Conservation (phyloP, 352 stramenopile genomes). For the Globisporangium nodosum region DNA sequence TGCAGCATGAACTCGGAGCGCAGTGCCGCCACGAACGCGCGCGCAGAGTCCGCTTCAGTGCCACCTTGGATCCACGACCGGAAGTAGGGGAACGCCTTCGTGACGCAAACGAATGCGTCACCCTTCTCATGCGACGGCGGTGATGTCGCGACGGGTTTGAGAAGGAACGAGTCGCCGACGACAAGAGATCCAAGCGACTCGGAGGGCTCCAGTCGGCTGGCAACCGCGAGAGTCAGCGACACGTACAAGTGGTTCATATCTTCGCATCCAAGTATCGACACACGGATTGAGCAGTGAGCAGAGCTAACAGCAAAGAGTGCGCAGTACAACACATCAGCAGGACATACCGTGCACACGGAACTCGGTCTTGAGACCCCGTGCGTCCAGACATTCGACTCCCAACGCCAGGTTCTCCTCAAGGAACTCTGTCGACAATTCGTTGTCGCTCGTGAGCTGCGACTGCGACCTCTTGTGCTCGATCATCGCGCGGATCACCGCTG, state of each 20-base stretch:
- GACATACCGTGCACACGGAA: slow-evolving; percentile 16
- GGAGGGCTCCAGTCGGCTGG: slow-evolving; percentile 17
- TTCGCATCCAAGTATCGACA: slow-evolving; percentile 2
- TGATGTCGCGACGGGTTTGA: slow-evolving; percentile 3
- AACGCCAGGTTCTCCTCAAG: slow-evolving; percentile 34
- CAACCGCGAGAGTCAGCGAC: slow-evolving; percentile 32
- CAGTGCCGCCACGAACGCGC: slow-evolving; percentile 30
- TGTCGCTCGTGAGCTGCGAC: slow-evolving; percentile 17
- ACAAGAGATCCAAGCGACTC: slow-evolving; percentile 38
- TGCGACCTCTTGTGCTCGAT: slow-evolving; percentile 9
- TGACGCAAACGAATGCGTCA: slow-evolving; percentile 34
- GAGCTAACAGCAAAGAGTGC: neutral
- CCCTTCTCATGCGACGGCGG: neutral
- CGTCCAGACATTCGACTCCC: slow-evolving; percentile 35
- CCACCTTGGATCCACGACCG: slow-evolving; percentile 54
- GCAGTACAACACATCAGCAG: neutral
- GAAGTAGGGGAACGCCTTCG: slow-evolving; percentile 53
- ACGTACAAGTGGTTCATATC: slow-evolving; percentile 58
- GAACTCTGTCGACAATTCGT: slow-evolving; percentile 19
- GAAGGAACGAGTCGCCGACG: slow-evolving; percentile 52
- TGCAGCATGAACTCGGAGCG: slow-evolving; percentile 69
- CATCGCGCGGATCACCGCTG: slow-evolving; percentile 16
- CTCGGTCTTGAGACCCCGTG: slow-evolving; percentile 22
- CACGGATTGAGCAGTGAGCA: neutral
- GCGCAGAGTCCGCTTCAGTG: slow-evolving; percentile 36